These are phyloP conservation scores for Blastobotrys peoriensis DNA, from an alignment of 805 yeast genomes.

Conservation along the genomic window DNA sequence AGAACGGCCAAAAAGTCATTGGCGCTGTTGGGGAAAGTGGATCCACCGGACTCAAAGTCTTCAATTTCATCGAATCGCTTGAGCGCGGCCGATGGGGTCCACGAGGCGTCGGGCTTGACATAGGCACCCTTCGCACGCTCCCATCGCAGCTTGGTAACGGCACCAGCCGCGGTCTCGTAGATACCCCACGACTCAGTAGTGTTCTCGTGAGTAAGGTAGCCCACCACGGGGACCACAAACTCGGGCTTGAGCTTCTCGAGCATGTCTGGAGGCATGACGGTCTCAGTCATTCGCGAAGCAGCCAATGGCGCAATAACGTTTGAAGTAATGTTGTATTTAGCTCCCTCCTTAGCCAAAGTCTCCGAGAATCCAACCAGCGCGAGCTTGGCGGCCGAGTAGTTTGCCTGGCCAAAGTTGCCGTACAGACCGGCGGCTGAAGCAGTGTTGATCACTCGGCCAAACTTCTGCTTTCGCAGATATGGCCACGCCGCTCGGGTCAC, in stretches of 20 bases:
- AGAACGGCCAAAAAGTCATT: constrained; percentile 64
- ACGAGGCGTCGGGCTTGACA: constrained; percentile 68
- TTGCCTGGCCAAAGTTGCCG: constrained; percentile 96
- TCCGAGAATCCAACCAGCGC: constrained; percentile 89
- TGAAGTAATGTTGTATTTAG: constrained; percentile 70
- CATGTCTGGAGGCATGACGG: constrained; percentile 76
- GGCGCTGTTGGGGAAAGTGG: constrained; percentile 61
- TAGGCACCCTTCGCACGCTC: constrained; percentile 83
- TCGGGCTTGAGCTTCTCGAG: constrained; percentile 78
- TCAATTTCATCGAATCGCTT: constrained; percentile 56
- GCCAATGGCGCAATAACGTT: constrained; percentile 94
- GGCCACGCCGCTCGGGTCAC: constrained; percentile 92
- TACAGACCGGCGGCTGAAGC: constrained; percentile 95
- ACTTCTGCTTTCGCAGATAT: constrained; percentile 72
- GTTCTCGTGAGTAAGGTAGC: constrained; percentile 66
- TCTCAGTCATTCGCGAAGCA: constrained; percentile 93
- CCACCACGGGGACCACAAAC: constrained; percentile 86
- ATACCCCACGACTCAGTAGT: constrained; percentile 63
- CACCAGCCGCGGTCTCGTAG: constrained; percentile 93
- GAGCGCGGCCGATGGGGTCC: constrained; percentile 82
- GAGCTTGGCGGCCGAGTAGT: constrained; percentile 89
- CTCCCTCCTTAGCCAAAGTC: constrained; percentile 93
- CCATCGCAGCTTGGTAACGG: constrained; percentile 89
- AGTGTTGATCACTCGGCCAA: constrained; percentile 88
- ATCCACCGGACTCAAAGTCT: constrained; percentile 51